Base-by-base conservation (phyloP, 2,329 filamentous ascomycete species). In the Cadophora sp. region DNA sequence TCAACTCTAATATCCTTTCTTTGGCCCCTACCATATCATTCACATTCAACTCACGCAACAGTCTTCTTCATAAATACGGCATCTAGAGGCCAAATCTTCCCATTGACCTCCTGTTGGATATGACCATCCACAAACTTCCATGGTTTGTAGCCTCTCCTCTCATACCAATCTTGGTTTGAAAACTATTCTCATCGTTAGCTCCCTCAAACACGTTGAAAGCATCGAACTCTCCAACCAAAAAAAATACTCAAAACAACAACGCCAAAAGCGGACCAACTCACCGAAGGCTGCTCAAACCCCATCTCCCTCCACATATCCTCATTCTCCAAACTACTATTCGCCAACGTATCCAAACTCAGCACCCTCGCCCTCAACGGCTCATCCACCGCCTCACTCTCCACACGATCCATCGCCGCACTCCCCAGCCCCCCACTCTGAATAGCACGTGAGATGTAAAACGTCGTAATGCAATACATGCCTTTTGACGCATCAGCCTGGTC, bases 371-470 rank as follows among this genome's bases (percentile, higher is more conserved):
- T 66, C 40, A 75, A 56, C 24, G 74, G 74, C 24, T 73, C 66
- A 3, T 58, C 58, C 50, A 62, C 61, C 1, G 74, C 74, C 31
- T 70, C 29, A n/a, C 46, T 62, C 59, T 76, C 74, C 14, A 73
- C 27, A 6, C 59, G 62, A 56, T 76, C 72, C 66, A 76, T 71
- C 24, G 73, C 64, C 1, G 66, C 66, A 12, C 72, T 55, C 19
- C 74, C 74, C 3, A 76, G 29, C 12, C 74, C 73, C 9, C 43
- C 50, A 19, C 69, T 65, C 40, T 74, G 74, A 7, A 76, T 59
- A 5, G 73, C 74, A n/a, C 69, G 65, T 4, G 73, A 74, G 53
- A 76, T 55, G 29, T 76, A 76, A 56, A 76, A 71, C 5, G 55
- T 68, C 4, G 70, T 67, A 34, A 76, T 74, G 56, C 65, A 71